These are phyloP conservation scores for Tylopilus intermedius DNA, from an alignment of 768 basidiomycete genomes.

Conservation along the genomic window DNA sequence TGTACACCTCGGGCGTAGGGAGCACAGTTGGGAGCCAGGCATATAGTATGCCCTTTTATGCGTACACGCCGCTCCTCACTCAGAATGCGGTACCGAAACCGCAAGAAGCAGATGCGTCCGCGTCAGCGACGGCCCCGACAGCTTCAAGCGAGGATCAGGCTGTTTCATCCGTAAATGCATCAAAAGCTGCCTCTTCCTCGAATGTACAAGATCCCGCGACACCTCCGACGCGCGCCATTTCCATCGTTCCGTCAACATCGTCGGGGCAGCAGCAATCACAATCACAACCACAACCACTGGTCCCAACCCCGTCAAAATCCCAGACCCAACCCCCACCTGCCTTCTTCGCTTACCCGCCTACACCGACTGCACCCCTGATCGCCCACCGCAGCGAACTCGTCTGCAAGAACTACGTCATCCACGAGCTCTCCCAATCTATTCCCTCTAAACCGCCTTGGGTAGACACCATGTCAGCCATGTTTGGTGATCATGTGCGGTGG, in stretches of 20 bases:
- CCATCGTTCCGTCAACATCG: not conserved
- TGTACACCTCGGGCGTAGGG: slow-evolving; percentile 13
- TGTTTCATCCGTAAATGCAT: not conserved
- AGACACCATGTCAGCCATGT: slow-evolving; percentile 76
- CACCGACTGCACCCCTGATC: slow-evolving; percentile 12
- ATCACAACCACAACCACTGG: not conserved
- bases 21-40: slow-evolving; percentile 15
- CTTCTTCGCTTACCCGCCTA: slow-evolving; percentile 9
- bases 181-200: not conserved
- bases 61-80: slow-evolving; percentile 16
- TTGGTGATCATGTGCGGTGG: slow-evolving; percentile 84
- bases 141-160: not conserved
- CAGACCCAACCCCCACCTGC: slow-evolving; percentile 6
- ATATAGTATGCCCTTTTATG: slow-evolving; percentile 27
- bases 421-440: slow-evolving; percentile 50
- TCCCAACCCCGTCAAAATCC: not conserved
- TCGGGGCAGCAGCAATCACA: slow-evolving; percentile 2
- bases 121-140: not conserved
- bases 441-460: slow-evolving; percentile 53
- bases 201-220: not conserved
- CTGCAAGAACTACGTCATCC: slow-evolving; percentile 66
- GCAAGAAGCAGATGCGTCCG: not conserved
- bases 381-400: slow-evolving; percentile 44
- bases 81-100: slow-evolving; percentile 11
- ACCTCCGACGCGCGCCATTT: not conserved